Base-by-base conservation (phyloP, 2,329 filamentous ascomycete genomes). In the Lachnellula hyalina region DNA sequence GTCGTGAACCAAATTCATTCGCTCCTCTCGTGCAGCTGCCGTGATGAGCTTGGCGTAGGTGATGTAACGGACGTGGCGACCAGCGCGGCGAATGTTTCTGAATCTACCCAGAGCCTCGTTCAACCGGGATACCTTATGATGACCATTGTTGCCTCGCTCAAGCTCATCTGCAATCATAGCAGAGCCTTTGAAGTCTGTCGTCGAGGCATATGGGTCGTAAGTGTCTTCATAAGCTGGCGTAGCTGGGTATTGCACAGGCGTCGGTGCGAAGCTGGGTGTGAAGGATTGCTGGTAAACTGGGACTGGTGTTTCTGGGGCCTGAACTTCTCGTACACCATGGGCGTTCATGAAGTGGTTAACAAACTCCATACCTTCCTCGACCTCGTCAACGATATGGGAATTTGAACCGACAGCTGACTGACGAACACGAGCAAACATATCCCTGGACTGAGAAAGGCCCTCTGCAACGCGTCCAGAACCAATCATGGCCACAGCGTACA, bases 31-130 rank as follows among this genome's bases (percentile, higher is more conserved):
- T 52, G 92, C 90, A 61, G 93, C 92, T 55, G 90, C 89, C 47
- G 87, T 86, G 67, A 99, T 96, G 62, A 99, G 79, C 79, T 96
- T 97, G 49, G 92, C 91, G 66, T 97, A 96, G 1, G 92, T 96
- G 71, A 96, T 94, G 75, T 97, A 97, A 57, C 93, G 85, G 51
- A 93, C 91, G 70, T 96, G 91, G 68, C 91, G 86, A 60, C 93
- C 92, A 67, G 89, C 84, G 56, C 92, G 90, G 61, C 94, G 91
- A 77, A 96, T 96, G 74, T 96, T 96, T 70, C 86, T 89, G 74
- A 97, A 90, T 64, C 90, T 87, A 60, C 79, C 80, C 59, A 97
- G 75, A 36, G 91, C 90, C 61, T 96, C 90, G 60, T 86, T 86
- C 57, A 96, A 78, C 61, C 87, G 84, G 51, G 85, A 81, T 21